Evolutionary conservation across 306 rosid genomes (phyloP), one percentile per base, ranked within the genome.

Genomic region (Hippophae rhamnoides): DNA sequence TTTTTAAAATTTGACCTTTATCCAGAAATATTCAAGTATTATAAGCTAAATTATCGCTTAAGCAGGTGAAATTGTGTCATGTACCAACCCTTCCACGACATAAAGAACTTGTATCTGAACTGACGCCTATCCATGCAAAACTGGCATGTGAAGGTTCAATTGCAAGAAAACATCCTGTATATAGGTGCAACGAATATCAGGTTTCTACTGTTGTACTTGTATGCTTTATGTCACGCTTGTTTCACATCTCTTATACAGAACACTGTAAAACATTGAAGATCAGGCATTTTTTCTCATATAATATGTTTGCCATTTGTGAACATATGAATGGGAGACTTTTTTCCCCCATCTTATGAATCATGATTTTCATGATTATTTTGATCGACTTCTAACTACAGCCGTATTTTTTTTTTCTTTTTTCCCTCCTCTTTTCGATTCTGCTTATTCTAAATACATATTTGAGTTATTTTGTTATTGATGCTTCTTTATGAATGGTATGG

Each of bases 101-200:
- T 47, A 92, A 47, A 77, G 94, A 80, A 61, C 93, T 92, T 68
- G 75, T 69, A 66, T 67, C 79, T 68, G 81, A 66, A 54, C 81
- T 92, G 58, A 55, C 72, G 46, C 88, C 96, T n/a, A 62, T 88
- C 75, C 96, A 92, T 65, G 86, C 93, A 26, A 79, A 38, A 72
- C 72, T 92, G 69, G 56, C 81, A 23, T 52, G 42, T 2, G 81
- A 82, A 73, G 51, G 76, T 66, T 76, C 85, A 56, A 41, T 63
- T 57, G 95, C 95, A 67, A 73, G 62, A 74, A 88, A 62, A 77
- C 93, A 82, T 74, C 99, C 94, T 61, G 80, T 92, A 73, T 82
- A 88, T 80, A 84, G 84, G 85, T 88, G 89, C 88, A 88, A 61
- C 68, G 90, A 92, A 80, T 65, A 72, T 56, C 95, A 92, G 99